phyloP scores from a whole-genome alignment of 1,284 basidiomycete species.

The Ganoderma meredithae region DNA sequence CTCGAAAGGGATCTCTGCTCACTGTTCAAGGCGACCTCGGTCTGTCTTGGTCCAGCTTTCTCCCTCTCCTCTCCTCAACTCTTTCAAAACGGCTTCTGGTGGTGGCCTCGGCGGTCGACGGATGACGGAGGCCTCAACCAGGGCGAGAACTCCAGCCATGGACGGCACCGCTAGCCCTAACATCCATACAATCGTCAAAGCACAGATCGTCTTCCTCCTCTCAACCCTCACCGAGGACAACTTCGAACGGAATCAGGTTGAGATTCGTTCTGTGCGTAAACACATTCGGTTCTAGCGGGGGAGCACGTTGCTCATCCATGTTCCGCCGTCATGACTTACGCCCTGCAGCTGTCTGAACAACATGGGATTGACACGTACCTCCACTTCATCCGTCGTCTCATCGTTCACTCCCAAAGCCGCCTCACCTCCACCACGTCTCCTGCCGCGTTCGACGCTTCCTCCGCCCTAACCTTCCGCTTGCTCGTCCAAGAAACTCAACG shows the following conservation, averaged over 20 bases:
- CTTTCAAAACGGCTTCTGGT: slow-evolving; percentile 75
- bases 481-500: slow-evolving; percentile 89
- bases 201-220: slow-evolving; percentile 92
- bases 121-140: slow-evolving; percentile 81
- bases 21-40: slow-evolving; percentile 44
- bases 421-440: slow-evolving; percentile 63
- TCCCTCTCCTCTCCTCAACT: slow-evolving; percentile 43
- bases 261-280: slow-evolving; percentile 86
- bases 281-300: slow-evolving; percentile 13
- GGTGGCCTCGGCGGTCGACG: slow-evolving; percentile 75
- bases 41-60: slow-evolving; percentile 42
- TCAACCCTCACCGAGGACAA: slow-evolving; percentile 95
- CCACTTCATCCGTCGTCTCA: slow-evolving; percentile 93
- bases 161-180: slow-evolving; percentile 70
- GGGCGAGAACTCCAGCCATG: slow-evolving; percentile 62
- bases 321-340: slow-evolving; percentile 16
- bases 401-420: slow-evolving; percentile 82
- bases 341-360: slow-evolving; percentile 84
- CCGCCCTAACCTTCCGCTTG: slow-evolving; percentile 79
- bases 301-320: slow-evolving; percentile 15
- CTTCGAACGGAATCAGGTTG: slow-evolving; percentile 89
- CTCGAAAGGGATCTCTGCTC: slow-evolving; percentile 39
- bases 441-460: slow-evolving; percentile 71
- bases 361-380: slow-evolving; percentile 95
- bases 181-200: slow-evolving; percentile 81